A percentile compares a stretch with the other conserved stretches of the same genome.
phyloP scores from a whole-genome alignment of 371 early-diverging fungal genomes.

The Circinella minor region DNA sequence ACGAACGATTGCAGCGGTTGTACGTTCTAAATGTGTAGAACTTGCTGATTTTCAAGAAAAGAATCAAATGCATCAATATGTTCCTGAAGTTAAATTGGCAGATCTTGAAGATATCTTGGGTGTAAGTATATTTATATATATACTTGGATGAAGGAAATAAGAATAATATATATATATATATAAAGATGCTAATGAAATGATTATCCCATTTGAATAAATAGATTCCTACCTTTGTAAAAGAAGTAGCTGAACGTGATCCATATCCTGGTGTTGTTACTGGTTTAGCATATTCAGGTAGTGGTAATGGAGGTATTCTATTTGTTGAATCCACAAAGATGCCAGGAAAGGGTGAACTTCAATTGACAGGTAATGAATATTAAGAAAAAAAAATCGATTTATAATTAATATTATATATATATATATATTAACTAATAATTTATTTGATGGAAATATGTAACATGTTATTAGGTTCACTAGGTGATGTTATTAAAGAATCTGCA shows the following conservation, averaged over 20 bases:
- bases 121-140: constrained; percentile 27
- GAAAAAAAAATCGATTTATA: too few relatives aligned
- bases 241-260: constrained; percentile 68
- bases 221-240: constrained; percentile 51
- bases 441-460: background rate
- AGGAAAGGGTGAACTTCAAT: constrained; percentile 69
- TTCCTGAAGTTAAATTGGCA: constrained; percentile 30
- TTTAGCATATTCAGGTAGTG: constrained; percentile 80
- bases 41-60: constrained; percentile 47
- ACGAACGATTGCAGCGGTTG: constrained; percentile 74
- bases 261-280: constrained; percentile 85
- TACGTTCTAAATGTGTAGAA: constrained; percentile 77
- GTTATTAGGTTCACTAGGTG: constrained; percentile 76
- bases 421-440: background rate
- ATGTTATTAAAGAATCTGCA: constrained; percentile 89
- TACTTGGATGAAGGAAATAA: too few relatives aligned
- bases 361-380: constrained; percentile 82
- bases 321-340: constrained; percentile 82
- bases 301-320: constrained; percentile 80
- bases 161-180: too few relatives aligned
- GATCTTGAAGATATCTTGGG: constrained; percentile 71
- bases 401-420: too few relatives aligned
- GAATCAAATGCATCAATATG: constrained; percentile 24
- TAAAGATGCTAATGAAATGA: too few relatives aligned
- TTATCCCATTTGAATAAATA: too few relatives aligned